phyloP scores from a whole-genome alignment of 176 grass and related monocot genomes.

The Dendrocalamus sinicus region DNA sequence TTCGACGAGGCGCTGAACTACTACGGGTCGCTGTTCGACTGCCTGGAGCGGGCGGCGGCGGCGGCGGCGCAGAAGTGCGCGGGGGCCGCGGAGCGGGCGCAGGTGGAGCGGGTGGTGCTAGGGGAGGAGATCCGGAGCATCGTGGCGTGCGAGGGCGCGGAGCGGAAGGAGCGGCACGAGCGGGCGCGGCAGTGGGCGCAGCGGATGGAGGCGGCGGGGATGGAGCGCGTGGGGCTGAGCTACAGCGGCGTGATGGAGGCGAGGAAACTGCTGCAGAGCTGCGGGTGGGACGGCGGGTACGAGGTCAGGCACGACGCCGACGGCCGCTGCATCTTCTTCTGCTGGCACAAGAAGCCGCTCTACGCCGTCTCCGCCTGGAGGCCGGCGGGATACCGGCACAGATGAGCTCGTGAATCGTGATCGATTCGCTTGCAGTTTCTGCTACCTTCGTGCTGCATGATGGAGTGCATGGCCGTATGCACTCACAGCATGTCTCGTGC shows the following conservation, averaged over 20 bases:
- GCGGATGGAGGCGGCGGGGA: conserved; percentile 51
- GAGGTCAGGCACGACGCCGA: conserved; percentile 50
- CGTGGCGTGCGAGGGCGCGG: conserved; percentile 51
- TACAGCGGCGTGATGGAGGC: conserved; percentile 60
- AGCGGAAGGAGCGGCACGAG: conserved; percentile 58
- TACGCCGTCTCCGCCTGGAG: conserved; percentile 60
- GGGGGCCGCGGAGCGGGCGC: conserved; percentile 33
- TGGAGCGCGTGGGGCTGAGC: conserved; percentile 55
- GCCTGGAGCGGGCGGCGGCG: conserved; percentile 40
- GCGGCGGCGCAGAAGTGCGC: background rate
- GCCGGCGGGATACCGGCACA: conserved; percentile 24
- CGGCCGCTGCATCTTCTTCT: conserved; percentile 54
- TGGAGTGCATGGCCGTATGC: no score
- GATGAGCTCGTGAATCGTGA: background rate
- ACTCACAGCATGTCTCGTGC: no score
- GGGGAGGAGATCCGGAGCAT: conserved; percentile 52
- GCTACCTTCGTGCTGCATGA: no score
- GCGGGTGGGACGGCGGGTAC: conserved; percentile 50
- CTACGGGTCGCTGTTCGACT: conserved; percentile 63
- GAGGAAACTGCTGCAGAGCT: conserved; percentile 56
- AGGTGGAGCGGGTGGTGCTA: conserved; percentile 46
- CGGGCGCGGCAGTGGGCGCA: conserved; percentile 42
- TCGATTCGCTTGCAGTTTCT: no score
- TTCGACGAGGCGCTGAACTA: conserved; percentile 64
- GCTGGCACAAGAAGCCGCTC: conserved; percentile 59